These are phyloP conservation scores for Xylaria hypoxylon DNA, from an alignment of 2,329 filamentous ascomycete genomes.

Conservation along the genomic window DNA sequence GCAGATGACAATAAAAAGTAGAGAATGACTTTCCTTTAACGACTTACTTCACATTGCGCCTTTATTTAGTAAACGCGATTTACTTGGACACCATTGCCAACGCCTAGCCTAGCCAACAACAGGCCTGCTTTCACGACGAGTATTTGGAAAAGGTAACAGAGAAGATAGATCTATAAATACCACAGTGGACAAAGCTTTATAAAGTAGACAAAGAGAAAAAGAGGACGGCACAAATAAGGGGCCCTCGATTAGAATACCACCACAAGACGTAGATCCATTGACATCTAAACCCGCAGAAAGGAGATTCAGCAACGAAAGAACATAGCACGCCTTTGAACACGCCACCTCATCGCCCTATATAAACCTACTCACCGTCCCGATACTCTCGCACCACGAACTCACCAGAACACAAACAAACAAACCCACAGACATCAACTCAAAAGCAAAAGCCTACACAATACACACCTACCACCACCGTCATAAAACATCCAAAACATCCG, in stretches of 20 bases:
- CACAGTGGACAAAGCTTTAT: slow-evolving; percentile 12
- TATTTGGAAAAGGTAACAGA: background rate
- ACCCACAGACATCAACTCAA: background rate
- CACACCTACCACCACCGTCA: background rate
- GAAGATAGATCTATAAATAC: slow-evolving; percentile 6
- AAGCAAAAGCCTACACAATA: background rate
- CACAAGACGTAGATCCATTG: background rate
- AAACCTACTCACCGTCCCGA: background rate
- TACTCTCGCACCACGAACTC: background rate
- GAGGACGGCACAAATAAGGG: background rate
- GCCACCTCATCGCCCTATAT: background rate
- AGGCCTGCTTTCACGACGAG: background rate
- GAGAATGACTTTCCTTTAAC: background rate
- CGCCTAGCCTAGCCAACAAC: background rate
- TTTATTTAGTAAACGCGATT: no score
- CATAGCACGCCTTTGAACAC: background rate
- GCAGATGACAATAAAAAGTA: background rate
- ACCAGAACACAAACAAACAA: background rate
- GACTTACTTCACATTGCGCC: background rate
- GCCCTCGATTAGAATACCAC: background rate
- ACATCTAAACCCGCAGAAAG: background rate
- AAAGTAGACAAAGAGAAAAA: background rate
- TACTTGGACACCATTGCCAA: background rate
- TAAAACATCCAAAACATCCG: background rate
- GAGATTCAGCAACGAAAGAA: background rate